Evolutionary conservation across 176 grass and related monocot genomes (phyloP).

Genomic region (Oryza meyeriana): DNA sequence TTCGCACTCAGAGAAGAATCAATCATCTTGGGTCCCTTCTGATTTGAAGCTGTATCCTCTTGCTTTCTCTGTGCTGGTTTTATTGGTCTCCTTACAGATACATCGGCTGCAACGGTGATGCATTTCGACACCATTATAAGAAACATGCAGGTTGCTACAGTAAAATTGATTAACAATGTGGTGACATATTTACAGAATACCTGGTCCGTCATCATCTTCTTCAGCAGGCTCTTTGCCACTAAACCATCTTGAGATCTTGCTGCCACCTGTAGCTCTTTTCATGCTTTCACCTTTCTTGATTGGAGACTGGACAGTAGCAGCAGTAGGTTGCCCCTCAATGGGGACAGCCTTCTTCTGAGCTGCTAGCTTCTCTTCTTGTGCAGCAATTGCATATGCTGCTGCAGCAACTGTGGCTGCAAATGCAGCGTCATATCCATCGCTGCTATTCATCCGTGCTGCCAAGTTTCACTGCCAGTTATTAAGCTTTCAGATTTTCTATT

Average conservation of each 20-base stretch:
- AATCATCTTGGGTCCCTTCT: constrained; percentile 31
- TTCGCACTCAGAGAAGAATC: constrained; percentile 33
- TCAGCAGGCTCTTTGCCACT: constrained; percentile 47
- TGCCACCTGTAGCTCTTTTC: constrained; percentile 48
- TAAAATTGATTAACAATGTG: background rate
- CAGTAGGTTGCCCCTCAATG: background rate
- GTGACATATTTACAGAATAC: constrained; percentile 26
- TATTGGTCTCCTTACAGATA: constrained; percentile 37
- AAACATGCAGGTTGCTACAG: background rate
- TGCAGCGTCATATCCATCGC: constrained; percentile 30
- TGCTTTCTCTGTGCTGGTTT: constrained; percentile 21
- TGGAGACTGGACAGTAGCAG: background rate
- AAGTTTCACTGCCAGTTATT: constrained; percentile 26
- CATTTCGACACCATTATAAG: background rate
- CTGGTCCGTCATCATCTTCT: constrained; percentile 51
- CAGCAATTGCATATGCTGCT: constrained; percentile 58
- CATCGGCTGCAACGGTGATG: constrained; percentile 34
- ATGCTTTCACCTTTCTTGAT: constrained; percentile 41
- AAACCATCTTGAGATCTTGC: constrained; percentile 68
- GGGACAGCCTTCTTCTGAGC: constrained; percentile 35
- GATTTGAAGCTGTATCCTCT: constrained; percentile 5
- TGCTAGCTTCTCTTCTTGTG: constrained; percentile 47
- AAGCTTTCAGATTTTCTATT: background rate
- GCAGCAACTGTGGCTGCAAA: constrained; percentile 60
- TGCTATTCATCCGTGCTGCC: constrained; percentile 39